phyloP scores from a whole-genome alignment of 306 rosid genomes.

The Rubus parviflorus region DNA sequence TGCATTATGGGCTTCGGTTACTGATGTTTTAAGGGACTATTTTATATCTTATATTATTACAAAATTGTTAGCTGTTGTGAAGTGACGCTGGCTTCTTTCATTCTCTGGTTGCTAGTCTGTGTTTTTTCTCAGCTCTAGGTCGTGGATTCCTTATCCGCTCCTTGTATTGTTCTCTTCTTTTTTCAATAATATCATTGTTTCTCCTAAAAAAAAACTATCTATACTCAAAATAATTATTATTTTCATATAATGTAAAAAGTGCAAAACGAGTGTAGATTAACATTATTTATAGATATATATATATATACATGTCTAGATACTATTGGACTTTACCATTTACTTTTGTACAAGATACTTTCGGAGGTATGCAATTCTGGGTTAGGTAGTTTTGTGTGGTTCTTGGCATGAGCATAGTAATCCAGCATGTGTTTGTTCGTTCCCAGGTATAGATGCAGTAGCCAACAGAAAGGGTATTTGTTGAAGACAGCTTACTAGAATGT shows the following conservation, averaged over 20 bases:
- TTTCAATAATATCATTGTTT: background rate
- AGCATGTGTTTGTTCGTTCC: background rate
- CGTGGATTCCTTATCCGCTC: background rate
- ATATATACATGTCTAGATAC: background rate
- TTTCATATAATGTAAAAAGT: background rate
- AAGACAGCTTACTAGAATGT: background rate
- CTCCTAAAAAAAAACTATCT: background rate
- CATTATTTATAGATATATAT: background rate
- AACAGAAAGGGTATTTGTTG: background rate
- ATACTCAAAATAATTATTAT: background rate
- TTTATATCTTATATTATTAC: background rate
- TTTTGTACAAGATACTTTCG: background rate
- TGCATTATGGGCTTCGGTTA: background rate
- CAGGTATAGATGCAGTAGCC: conserved; percentile 8
- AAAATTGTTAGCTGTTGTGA: background rate
- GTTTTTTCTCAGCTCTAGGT: too few relatives aligned
- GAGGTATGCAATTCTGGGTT: background rate
- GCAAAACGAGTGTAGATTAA: background rate
- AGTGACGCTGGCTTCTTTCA: background rate
- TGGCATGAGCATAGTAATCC: background rate
- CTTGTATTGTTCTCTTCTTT: background rate
- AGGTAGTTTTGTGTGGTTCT: background rate
- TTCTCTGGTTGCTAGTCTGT: background rate
- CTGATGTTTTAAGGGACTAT: background rate
- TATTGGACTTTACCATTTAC: background rate